Conservation (phyloP, 192 early-diverging fungal species). For the Dimargaris cristalligena region DNA sequence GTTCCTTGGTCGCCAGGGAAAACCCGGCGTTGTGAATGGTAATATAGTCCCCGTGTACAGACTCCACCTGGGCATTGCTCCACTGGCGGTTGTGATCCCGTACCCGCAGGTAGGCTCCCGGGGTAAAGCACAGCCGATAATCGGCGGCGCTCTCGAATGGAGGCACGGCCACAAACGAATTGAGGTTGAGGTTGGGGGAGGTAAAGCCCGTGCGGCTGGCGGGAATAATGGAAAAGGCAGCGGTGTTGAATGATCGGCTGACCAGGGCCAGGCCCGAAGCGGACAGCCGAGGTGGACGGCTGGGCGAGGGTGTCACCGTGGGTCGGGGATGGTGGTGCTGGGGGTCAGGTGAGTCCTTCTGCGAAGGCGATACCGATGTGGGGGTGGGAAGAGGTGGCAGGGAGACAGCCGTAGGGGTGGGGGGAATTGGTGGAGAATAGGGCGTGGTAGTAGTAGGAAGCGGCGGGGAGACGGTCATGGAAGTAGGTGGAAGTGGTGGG, state of each 20-base stretch:
- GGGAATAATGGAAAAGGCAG: constrained; percentile 19
- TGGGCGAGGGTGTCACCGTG: background rate
- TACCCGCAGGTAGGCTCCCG: constrained; percentile 22
- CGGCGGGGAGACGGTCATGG: background rate
- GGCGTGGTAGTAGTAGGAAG: too few species aligned
- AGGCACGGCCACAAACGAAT: constrained; percentile 19
- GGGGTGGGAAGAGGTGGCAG: too few species aligned
- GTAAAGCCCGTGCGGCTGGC: constrained; percentile 10
- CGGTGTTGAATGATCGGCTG: background rate
- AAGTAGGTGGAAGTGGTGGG: background rate
- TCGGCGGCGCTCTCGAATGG: constrained; percentile 29
- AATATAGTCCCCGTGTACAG: constrained; percentile 23
- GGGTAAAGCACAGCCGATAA: constrained; percentile 21
- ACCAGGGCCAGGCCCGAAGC: background rate
- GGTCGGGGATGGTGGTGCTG: background rate
- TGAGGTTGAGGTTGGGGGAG: constrained; percentile 12
- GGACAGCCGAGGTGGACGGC: background rate
- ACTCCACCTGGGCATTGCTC: constrained; percentile 25
- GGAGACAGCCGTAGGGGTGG: background rate
- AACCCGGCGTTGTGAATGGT: constrained; percentile 22
- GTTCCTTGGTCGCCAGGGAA: constrained; percentile 22
- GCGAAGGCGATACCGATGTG: too few species aligned
- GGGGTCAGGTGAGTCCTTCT: background rate
- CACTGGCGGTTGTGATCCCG: constrained; percentile 28
- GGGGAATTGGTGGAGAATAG: too few species aligned